phyloP scores from a whole-genome alignment of 805 yeast genomes.

The Wickerhamiella sorbophila region DNA sequence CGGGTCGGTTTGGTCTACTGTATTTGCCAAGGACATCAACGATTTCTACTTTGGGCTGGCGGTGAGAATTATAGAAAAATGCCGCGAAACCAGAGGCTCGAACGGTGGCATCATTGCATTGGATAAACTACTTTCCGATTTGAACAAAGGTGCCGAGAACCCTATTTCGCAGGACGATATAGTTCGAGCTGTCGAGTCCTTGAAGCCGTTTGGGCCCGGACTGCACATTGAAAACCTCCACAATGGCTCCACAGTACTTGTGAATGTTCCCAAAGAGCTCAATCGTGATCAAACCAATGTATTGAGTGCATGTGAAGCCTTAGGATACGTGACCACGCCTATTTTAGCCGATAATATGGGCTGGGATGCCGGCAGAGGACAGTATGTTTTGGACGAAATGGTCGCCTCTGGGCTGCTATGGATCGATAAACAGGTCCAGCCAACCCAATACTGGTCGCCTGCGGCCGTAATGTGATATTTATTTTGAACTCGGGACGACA shows the following conservation, averaged over 20 bases:
- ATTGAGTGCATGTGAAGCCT: constrained; percentile 57
- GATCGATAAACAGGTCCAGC: constrained; percentile 43
- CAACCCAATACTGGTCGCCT: constrained; percentile 28
- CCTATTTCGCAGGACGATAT: constrained; percentile 36
- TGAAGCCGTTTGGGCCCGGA: constrained; percentile 55
- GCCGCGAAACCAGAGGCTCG: constrained; percentile 50
- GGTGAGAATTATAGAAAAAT: constrained; percentile 60
- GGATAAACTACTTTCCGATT: constrained; percentile 33
- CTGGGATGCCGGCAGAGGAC: constrained; percentile 56
- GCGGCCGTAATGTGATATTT: neutral
- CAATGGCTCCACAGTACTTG: constrained; percentile 38
- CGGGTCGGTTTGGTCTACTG: constrained; percentile 26
- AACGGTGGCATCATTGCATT: constrained; percentile 75
- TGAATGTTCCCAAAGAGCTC: constrained; percentile 49
- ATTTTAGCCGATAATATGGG: constrained; percentile 57
- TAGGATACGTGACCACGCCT: constrained; percentile 58
- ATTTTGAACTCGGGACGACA: neutral
- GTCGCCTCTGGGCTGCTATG: constrained; percentile 71
- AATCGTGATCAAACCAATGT: constrained; percentile 56
- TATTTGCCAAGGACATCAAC: constrained; percentile 25
- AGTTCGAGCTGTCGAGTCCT: constrained; percentile 36
- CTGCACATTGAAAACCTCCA: constrained; percentile 48
- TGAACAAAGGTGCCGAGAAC: constrained; percentile 13
- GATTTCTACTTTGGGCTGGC: constrained; percentile 57
- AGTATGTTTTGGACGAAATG: constrained; percentile 59